A percentile compares a stretch with the other conserved stretches of the same genome.
Evolutionary conservation across 305 asterid species (phyloP).

Genomic region (Fraxinus platypoda): DNA sequence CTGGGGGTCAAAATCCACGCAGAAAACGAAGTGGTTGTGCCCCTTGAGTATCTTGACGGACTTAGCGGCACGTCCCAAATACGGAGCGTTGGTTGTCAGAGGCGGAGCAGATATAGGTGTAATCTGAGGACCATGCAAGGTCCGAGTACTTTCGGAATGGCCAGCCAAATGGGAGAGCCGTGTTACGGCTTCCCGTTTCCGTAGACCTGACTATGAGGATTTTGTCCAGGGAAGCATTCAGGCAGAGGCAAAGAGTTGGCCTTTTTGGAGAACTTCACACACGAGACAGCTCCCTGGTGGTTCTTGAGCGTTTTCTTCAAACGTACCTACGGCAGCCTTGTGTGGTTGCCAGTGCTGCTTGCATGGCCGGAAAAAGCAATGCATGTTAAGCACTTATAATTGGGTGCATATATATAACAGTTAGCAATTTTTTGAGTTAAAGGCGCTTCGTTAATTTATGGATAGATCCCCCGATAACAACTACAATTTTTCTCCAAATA

Average conservation of each 20-base stretch:
- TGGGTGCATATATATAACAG: background rate
- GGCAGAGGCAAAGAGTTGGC: conserved; percentile 74
- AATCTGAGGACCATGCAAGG: conserved; percentile 79
- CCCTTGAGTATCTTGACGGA: conserved; percentile 76
- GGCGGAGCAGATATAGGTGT: conserved; percentile 85
- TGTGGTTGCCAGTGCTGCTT: conserved; percentile 28
- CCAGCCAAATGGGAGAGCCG: conserved; percentile 57
- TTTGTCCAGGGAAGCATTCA: conserved; percentile 51
- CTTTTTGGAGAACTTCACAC: conserved; percentile 82
- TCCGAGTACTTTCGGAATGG: conserved; percentile 76
- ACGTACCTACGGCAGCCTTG: conserved; percentile 32
- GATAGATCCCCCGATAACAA: background rate
- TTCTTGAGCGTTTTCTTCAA: conserved; percentile 44
- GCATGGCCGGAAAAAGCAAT: conserved; percentile 25
- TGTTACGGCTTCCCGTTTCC: conserved; percentile 41
- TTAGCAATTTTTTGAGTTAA: background rate
- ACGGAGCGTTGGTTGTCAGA: conserved; percentile 88
- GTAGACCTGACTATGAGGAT: conserved; percentile 73
- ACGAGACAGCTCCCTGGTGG: conserved; percentile 60
- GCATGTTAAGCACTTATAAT: background rate
- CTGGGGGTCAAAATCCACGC: conserved; percentile 45
- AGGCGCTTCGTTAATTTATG: background rate
- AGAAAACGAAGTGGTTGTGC: conserved; percentile 63
- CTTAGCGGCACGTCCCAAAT: conserved; percentile 73
- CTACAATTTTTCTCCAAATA: background rate